A percentile compares a stretch with the other conserved stretches of the same genome.
These are phyloP conservation scores for Schizosaccharomyces lindneri DNA, from an alignment of 805 yeast species.

Conservation along the genomic window DNA sequence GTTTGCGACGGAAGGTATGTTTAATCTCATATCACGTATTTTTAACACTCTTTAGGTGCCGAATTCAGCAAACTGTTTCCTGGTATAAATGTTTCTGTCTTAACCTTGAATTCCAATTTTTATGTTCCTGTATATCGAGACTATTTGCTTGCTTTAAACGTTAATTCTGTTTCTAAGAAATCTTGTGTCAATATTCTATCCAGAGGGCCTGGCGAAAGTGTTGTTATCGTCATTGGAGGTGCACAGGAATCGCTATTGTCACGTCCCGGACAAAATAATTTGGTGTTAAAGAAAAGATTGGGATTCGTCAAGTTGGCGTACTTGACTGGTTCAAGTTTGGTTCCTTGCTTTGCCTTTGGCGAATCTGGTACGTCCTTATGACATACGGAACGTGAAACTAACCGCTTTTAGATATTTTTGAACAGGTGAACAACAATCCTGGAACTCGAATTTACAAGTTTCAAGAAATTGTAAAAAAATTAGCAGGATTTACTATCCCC, in stretches of 20 bases:
- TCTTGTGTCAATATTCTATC: slow-evolving; percentile 42
- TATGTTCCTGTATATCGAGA: slow-evolving; percentile 67
- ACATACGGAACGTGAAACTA: neutral
- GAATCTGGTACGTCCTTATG: slow-evolving; percentile 28
- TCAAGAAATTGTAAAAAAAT: slow-evolving; percentile 49
- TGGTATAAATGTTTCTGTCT: slow-evolving; percentile 51
- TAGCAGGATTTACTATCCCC: slow-evolving; percentile 67
- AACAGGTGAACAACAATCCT: slow-evolving; percentile 22
- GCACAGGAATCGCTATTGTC: slow-evolving; percentile 71
- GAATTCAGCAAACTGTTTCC: slow-evolving; percentile 47
- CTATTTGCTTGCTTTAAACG: slow-evolving; percentile 54
- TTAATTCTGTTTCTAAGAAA: slow-evolving; percentile 55
- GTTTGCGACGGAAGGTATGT: slow-evolving; percentile 46
- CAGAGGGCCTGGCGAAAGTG: slow-evolving; percentile 33
- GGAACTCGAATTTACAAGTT: slow-evolving; percentile 26
- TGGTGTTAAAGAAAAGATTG: slow-evolving; percentile 52
- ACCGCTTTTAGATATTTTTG: slow-evolving; percentile 19
- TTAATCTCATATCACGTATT: neutral
- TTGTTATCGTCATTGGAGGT: slow-evolving; percentile 85
- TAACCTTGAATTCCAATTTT: slow-evolving; percentile 69
- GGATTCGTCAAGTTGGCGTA: slow-evolving; percentile 80
- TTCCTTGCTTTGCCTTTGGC: slow-evolving; percentile 80
- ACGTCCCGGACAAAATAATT: slow-evolving; percentile 30
- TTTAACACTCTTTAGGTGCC: slow-evolving; percentile 14
- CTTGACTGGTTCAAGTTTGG: slow-evolving; percentile 46